A percentile compares a stretch with the other conserved stretches of the same genome.
phyloP scores from a whole-genome alignment of 805 yeast species.

The Kodamaea leandrae region DNA sequence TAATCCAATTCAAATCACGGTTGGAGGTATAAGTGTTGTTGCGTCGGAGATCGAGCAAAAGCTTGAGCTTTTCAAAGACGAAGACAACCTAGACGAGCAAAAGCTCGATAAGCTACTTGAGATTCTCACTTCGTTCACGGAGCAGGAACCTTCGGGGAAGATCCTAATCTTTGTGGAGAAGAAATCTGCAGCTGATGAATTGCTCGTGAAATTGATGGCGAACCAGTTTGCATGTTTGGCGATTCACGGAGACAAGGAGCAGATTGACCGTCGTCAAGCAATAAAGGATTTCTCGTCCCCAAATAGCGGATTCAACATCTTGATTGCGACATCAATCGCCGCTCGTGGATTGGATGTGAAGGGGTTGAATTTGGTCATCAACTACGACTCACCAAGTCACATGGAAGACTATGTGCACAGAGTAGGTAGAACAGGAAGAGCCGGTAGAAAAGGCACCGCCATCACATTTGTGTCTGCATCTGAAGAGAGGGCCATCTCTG shows the following conservation, averaged over 20 bases:
- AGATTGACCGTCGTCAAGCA: slow-evolving; percentile 73
- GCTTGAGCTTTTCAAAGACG: slow-evolving; percentile 50
- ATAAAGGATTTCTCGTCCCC: slow-evolving; percentile 60
- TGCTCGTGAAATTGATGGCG: slow-evolving; percentile 52
- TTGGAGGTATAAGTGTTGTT: slow-evolving; percentile 78
- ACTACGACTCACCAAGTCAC: slow-evolving; percentile 72
- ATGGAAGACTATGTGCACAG: slow-evolving; percentile 95
- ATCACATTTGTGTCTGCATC: slow-evolving; percentile 60
- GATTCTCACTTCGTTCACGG: slow-evolving; percentile 48
- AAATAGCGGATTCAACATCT: slow-evolving; percentile 54
- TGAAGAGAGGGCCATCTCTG: slow-evolving; percentile 65
- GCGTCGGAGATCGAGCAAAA: slow-evolving; percentile 76
- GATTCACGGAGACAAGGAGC: slow-evolving; percentile 92
- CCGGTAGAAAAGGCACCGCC: slow-evolving; percentile 66
- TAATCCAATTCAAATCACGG: slow-evolving; percentile 70
- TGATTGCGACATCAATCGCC: slow-evolving; percentile 91
- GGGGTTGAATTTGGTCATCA: slow-evolving; percentile 72
- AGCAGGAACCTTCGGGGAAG: slow-evolving; percentile 40
- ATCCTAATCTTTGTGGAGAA: slow-evolving; percentile 82
- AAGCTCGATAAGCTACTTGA: slow-evolving; percentile 58
- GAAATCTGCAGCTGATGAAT: slow-evolving; percentile 78
- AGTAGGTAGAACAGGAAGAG: slow-evolving; percentile 95
- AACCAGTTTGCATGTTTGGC: slow-evolving; percentile 60
- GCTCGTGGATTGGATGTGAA: slow-evolving; percentile 96
- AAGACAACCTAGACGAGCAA: slow-evolving; percentile 18